phyloP scores from a whole-genome alignment of 2,329 filamentous ascomycete genomes.

The Pestalotiopsis sp. region DNA sequence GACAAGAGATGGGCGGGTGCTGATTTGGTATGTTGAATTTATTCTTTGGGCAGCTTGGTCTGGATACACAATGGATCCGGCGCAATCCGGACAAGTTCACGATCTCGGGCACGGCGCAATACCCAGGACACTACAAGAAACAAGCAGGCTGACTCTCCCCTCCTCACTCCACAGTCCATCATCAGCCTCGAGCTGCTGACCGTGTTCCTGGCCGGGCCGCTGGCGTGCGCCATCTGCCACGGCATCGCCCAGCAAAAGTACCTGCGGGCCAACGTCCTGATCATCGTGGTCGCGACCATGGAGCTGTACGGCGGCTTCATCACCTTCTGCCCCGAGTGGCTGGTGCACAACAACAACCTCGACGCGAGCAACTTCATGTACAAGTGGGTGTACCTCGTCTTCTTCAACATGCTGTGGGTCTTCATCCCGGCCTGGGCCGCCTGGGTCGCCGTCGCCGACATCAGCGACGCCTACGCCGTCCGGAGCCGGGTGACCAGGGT shows the following conservation, averaged over 20 bases:
- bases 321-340: constrained; percentile 73
- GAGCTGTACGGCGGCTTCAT: constrained; percentile 73
- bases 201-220: constrained; percentile 62
- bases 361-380: constrained; percentile 71
- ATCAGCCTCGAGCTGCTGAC: constrained; percentile 68
- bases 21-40: constrained; percentile 49
- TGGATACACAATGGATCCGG: no score
- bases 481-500: constrained; percentile 31
- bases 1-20: constrained; percentile 66
- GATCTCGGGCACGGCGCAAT: background rate
- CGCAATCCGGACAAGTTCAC: no score
- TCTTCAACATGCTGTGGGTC: constrained; percentile 72
- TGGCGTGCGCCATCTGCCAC: constrained; percentile 63
- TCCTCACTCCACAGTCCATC: constrained; percentile 44
- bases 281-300: constrained; percentile 66
- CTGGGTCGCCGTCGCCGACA: constrained; percentile 56
- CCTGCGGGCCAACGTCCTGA: constrained; percentile 59
- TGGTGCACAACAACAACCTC: constrained; percentile 63
- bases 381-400: constrained; percentile 67
- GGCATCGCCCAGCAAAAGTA: constrained; percentile 56
- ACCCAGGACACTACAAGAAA: background rate
- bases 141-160: background rate
- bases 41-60: background rate
- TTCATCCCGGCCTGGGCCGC: constrained; percentile 63
- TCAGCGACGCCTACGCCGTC: constrained; percentile 55